These are phyloP conservation scores for Tephrocybe sp. DNA, from an alignment of 768 basidiomycete species.

Conservation along the genomic window DNA sequence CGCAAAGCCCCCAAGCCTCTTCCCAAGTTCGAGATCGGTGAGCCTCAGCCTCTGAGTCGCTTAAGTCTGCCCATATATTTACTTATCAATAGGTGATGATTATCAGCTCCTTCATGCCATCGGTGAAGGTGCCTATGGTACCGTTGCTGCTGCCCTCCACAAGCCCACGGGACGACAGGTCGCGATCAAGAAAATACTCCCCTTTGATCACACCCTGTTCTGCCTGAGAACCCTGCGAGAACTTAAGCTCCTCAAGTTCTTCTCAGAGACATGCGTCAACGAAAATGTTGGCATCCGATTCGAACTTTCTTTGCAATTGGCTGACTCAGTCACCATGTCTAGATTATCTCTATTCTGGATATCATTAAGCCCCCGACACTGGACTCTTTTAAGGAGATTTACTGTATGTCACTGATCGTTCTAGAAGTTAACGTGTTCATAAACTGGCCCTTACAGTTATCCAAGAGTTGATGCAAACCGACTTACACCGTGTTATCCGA, in stretches of 20 bases:
- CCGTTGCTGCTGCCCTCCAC: slow-evolving; percentile 87
- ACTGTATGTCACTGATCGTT: slow-evolving; percentile 46
- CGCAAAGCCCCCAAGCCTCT: slow-evolving; percentile 63
- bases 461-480: slow-evolving; percentile 90
- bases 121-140: slow-evolving; percentile 89
- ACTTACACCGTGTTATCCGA: slow-evolving; percentile 88
- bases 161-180: slow-evolving; percentile 80
- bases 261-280: slow-evolving; percentile 76
- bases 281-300: slow-evolving; percentile 59
- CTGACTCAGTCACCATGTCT: slow-evolving; percentile 1
- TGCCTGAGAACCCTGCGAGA: slow-evolving; percentile 88
- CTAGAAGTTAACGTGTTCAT: not conserved
- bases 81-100: slow-evolving; percentile 54
- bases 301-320: slow-evolving; percentile 1
- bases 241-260: slow-evolving; percentile 86
- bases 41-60: not conserved
- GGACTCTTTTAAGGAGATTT: slow-evolving; percentile 84
- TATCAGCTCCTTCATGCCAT: slow-evolving; percentile 75
- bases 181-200: slow-evolving; percentile 94
- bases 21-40: slow-evolving; percentile 75
- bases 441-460: slow-evolving; percentile 46
- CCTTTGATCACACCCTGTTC: slow-evolving; percentile 93
- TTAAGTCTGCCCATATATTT: not conserved
- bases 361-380: slow-evolving; percentile 80
- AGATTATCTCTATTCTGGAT: slow-evolving; percentile 93